Conservation (phyloP, 176 grass and related monocot species). For the Coix lacrymajobi region DNA sequence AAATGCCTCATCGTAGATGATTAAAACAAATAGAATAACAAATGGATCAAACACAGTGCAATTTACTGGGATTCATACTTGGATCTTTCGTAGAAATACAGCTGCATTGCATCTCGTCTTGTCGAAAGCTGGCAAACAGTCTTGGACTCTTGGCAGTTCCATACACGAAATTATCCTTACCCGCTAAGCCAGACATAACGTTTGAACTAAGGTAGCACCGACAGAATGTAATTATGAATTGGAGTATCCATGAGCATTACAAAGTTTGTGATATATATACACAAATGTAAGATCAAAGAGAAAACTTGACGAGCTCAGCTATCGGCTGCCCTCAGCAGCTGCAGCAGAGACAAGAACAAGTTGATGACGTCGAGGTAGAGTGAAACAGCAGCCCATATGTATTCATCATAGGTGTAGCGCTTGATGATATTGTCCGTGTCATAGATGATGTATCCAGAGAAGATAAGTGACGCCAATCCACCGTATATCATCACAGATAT, state of each 20-base stretch:
- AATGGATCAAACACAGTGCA: background rate
- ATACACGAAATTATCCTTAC: background rate
- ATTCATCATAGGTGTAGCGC: constrained; percentile 58
- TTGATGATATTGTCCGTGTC: constrained; percentile 77
- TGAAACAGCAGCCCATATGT: constrained; percentile 54
- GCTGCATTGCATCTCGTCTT: background rate
- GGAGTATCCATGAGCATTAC: background rate
- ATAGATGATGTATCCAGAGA: constrained; percentile 79
- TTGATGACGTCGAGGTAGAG: constrained; percentile 78
- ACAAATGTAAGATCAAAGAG: constrained; percentile 11
- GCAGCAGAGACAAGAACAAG: constrained; percentile 52
- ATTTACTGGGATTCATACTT: background rate
- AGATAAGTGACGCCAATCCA: constrained; percentile 57
- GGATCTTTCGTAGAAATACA: background rate
- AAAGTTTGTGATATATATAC: constrained; percentile 25
- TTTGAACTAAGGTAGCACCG: background rate
- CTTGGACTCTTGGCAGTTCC: background rate
- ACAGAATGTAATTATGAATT: background rate
- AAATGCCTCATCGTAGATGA: background rate
- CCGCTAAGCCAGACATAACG: background rate
- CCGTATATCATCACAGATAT: constrained; percentile 71
- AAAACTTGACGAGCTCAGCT: constrained; percentile 16
- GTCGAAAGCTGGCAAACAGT: background rate
- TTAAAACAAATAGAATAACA: background rate
- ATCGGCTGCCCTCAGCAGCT: constrained; percentile 40